These are phyloP conservation scores for Xylaria bambusicola DNA, from an alignment of 495 filamentous ascomycete genomes.

Conservation along the genomic window DNA sequence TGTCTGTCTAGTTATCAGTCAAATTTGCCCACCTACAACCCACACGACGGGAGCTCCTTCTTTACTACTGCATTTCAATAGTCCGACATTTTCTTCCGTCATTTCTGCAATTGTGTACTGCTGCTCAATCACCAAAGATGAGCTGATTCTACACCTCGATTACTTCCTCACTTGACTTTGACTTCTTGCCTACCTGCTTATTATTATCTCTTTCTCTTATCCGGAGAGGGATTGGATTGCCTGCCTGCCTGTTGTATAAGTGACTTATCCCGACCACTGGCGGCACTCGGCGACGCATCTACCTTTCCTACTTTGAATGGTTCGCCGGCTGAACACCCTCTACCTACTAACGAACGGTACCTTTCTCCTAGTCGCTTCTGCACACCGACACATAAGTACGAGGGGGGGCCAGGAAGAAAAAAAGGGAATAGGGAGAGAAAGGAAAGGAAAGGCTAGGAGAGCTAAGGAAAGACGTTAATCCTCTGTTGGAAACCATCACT, in stretches of 20 bases:
- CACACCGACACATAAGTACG: conserved; percentile 11
- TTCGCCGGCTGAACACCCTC: not conserved
- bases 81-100: too few species aligned
- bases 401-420: not conserved
- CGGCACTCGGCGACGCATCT: not conserved
- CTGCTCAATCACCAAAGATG: too few species aligned
- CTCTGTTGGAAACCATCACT: not conserved
- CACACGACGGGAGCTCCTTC: not conserved
- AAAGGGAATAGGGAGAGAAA: not conserved
- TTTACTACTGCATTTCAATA: too few species aligned
- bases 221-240: too few species aligned
- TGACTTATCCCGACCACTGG: not conserved
- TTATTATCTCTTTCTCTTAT: too few species aligned
- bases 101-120: too few species aligned
- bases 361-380: not conserved
- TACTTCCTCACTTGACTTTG: not conserved
- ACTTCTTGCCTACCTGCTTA: not conserved
- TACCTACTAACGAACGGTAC: too few species aligned
- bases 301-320: not conserved
- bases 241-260: too few species aligned
- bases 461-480: not conserved
- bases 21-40: not conserved
- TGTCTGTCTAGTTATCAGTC: too few species aligned
- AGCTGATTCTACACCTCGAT: not conserved
- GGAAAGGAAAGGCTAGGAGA: not conserved